These are phyloP conservation scores for Beauveria asiatica DNA, from an alignment of 2,329 filamentous ascomycete species.

Conservation along the genomic window DNA sequence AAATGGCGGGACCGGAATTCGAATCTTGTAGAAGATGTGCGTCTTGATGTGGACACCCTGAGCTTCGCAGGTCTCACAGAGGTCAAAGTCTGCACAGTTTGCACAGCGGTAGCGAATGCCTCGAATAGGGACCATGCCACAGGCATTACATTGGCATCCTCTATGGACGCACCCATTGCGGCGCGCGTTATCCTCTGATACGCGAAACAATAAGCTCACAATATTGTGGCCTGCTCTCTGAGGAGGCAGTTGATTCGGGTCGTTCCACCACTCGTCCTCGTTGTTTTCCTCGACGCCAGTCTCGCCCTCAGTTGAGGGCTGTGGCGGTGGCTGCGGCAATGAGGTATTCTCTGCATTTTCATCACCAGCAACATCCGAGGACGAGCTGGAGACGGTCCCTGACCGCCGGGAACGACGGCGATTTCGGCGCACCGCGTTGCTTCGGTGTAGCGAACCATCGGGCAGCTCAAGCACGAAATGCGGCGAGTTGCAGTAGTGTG, in stretches of 20 bases:
- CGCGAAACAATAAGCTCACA: slow-evolving; percentile 77
- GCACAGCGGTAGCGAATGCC: slow-evolving; percentile 90
- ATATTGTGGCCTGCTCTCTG: slow-evolving; percentile 65
- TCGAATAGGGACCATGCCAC: slow-evolving; percentile 78
- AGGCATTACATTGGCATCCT: slow-evolving; percentile 86
- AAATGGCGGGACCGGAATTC: slow-evolving; percentile 78
- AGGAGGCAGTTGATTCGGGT: slow-evolving; percentile 30
- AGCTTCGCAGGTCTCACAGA: slow-evolving; percentile 88
- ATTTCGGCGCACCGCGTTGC: slow-evolving; percentile 55
- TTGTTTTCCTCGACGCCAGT: slow-evolving; percentile 29
- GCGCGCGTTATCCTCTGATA: slow-evolving; percentile 85
- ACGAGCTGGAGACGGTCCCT: slow-evolving; percentile 33
- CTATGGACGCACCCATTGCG: slow-evolving; percentile 86
- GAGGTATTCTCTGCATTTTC: slow-evolving; percentile 33
- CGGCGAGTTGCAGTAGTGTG: slow-evolving; percentile 36
- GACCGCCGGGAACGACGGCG: slow-evolving; percentile 27
- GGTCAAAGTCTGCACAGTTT: slow-evolving; percentile 92
- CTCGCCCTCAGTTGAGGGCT: slow-evolving; percentile 23
- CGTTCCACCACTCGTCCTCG: slow-evolving; percentile 46
- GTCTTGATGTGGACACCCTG: slow-evolving; percentile 73
- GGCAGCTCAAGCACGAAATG: slow-evolving; percentile 17
- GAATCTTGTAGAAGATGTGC: slow-evolving; percentile 94
- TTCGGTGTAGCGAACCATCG: slow-evolving; percentile 45
- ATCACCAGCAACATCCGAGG: slow-evolving; percentile 33
- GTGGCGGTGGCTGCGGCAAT: slow-evolving; percentile 15